Evolutionary conservation across 768 basidiomycete genomes (phyloP).

Genomic region (Exidia glandulosa): DNA sequence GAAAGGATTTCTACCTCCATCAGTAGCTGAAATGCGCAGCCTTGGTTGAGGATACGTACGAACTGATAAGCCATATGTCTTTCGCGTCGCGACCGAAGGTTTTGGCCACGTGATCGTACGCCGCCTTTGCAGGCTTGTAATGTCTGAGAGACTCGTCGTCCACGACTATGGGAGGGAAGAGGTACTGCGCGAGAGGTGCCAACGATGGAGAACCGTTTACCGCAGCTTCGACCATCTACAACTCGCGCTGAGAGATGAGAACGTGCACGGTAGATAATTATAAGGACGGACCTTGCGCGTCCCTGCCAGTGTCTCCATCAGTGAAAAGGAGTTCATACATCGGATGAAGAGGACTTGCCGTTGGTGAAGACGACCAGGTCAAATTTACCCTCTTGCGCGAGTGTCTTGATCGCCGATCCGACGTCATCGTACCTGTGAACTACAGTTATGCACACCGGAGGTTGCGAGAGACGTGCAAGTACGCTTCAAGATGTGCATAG

Average conservation of each 20-base stretch:
- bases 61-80: slow-evolving; percentile 21
- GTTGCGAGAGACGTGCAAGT: background rate
- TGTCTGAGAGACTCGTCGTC: slow-evolving; percentile 7
- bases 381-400: background rate
- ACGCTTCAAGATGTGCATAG: slow-evolving; percentile 14
- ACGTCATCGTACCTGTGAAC: background rate
- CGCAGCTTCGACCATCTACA: slow-evolving; percentile 16
- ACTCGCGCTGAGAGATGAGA: background rate
- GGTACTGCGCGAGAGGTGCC: background rate
- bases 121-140: slow-evolving; percentile 17
- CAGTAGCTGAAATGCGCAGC: background rate
- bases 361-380: slow-evolving; percentile 17
- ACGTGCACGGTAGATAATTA: background rate
- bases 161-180: slow-evolving; percentile 7
- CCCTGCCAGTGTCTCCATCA: too few relatives aligned
- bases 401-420: background rate
- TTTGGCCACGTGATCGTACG: slow-evolving; percentile 15
- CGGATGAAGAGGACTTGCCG: too few relatives aligned
- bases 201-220: slow-evolving; percentile 3
- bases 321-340: too few relatives aligned
- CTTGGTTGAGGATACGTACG: slow-evolving; percentile 10
- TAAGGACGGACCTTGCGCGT: background rate
- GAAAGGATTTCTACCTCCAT: slow-evolving; percentile 19
- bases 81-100: slow-evolving; percentile 7
- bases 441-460: too few relatives aligned